A percentile compares a stretch with the other conserved stretches of the same genome.
Conservation (phyloP, 2,329 filamentous ascomycete genomes). For the Leptographium lundbergii region DNA sequence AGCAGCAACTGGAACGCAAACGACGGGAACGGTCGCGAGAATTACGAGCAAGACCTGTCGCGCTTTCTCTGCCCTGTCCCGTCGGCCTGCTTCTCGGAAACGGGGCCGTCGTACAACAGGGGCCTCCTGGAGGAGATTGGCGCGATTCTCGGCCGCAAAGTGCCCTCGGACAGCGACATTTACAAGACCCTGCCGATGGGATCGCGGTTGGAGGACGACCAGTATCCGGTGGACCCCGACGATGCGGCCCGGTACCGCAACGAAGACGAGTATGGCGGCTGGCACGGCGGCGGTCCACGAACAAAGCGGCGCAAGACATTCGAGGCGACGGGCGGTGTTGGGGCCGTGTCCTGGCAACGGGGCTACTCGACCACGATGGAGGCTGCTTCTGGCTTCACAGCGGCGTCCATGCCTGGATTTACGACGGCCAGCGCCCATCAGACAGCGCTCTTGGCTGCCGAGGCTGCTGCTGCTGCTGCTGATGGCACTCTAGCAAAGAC, state of each 20-base stretch:
- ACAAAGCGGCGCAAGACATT: constrained; percentile 9
- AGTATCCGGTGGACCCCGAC: constrained; percentile 52
- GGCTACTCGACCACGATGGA: constrained; percentile 51
- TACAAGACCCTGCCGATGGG: constrained; percentile 38
- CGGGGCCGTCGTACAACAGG: constrained; percentile 58
- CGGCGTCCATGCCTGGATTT: constrained; percentile 45
- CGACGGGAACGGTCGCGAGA: constrained; percentile 29
- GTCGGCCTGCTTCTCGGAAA: constrained; percentile 30
- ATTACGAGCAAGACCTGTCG: constrained; percentile 48
- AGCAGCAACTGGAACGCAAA: constrained; percentile 25
- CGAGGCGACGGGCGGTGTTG: constrained; percentile 7
- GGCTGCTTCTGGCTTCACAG: constrained; percentile 42
- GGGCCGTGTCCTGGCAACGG: constrained; percentile 24
- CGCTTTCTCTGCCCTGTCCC: constrained; percentile 53
- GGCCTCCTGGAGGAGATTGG: constrained; percentile 53
- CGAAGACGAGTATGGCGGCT: not conserved
- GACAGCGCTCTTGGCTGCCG: constrained; percentile 23
- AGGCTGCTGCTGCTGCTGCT: constrained; percentile 9
- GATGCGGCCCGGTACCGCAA: not conserved
- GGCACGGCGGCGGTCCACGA: constrained; percentile 1
- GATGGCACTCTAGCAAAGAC: not conserved
- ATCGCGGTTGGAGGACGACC: constrained; percentile 50
- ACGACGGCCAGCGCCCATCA: constrained; percentile 48
- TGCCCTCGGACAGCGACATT: constrained; percentile 44
- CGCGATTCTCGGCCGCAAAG: constrained; percentile 53